Percentiles rank a stretch among this genome's conserved stretches.
Conservation (phyloP, 208 protist species). For the Borovskyia barvae region DNA sequence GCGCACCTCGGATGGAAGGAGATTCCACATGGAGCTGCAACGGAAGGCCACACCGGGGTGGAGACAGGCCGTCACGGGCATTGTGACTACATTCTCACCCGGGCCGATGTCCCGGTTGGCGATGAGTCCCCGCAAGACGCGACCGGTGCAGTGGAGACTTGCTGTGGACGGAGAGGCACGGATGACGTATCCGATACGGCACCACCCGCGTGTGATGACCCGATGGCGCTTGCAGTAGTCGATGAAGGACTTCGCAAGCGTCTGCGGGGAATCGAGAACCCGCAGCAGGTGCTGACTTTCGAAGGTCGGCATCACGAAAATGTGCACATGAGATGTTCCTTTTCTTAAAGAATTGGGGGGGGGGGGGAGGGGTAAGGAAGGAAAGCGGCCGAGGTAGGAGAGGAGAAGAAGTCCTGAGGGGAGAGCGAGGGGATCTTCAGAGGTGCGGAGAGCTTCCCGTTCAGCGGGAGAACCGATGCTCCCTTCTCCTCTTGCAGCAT, state of each 20-base stretch:
- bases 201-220: slow-evolving; percentile 61
- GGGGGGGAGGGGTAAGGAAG: too few relatives aligned
- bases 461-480: too few relatives aligned
- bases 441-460: too few relatives aligned
- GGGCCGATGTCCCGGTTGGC: slow-evolving; percentile 71
- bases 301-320: slow-evolving; percentile 54
- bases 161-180: slow-evolving; percentile 15
- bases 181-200: slow-evolving; percentile 54
- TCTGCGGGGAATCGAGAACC: slow-evolving; percentile 42
- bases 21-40: slow-evolving; percentile 35
- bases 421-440: too few relatives aligned
- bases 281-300: slow-evolving; percentile 67
- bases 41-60: slow-evolving; percentile 48
- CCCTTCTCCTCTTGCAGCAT: too few relatives aligned
- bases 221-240: slow-evolving; percentile 58
- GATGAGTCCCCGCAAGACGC: slow-evolving; percentile 61
- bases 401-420: too few relatives aligned
- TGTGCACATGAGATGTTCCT: too few relatives aligned
- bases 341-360: too few relatives aligned
- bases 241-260: slow-evolving; percentile 49
- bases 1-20: slow-evolving; percentile 40
- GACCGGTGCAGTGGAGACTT: neutral
- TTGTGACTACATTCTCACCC: slow-evolving; percentile 76
- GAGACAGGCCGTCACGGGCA: slow-evolving; percentile 62
- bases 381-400: too few relatives aligned